Base-by-base conservation (phyloP, 495 filamentous ascomycete species). In the Neurospora pannonica region DNA sequence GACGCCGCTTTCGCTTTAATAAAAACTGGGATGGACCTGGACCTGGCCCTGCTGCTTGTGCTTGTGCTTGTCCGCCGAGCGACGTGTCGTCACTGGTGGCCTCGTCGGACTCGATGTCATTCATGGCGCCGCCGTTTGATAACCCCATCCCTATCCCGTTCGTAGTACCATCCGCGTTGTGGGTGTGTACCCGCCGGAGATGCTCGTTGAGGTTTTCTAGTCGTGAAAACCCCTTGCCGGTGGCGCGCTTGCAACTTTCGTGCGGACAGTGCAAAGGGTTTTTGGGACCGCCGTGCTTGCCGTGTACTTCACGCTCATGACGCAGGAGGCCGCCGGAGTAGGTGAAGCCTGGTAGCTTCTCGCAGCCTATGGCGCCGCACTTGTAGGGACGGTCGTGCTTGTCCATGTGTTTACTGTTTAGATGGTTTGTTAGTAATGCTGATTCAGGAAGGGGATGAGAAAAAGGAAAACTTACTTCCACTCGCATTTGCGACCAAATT, bases 301-400 rank as follows among this genome's bases (percentile, higher is more conserved):
- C 90, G 82, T 98, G 95, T 1, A 97, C 94, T 82, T 98, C 95
- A 70, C 95, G 90, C 80, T 97, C 91, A 84, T 98, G 95, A 4
- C 95, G 89, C 10, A 94, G 82, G 3, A 98, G 88, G 11, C 95
- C 95, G 28, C 95, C 95, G 0, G 91, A 93, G 81, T 97, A 98
- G 17, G 95, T 97, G 83, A 98, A 97, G 24, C 95, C 95, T 75
- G 92, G 92, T 0, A 97, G 88, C 76, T 97, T 97, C 75, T 94
- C 93, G 80, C 95, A 98, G 24, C 89, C 90, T 19, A 86, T 86
- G 36, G 92, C 89, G 34, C 82, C 82, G 81, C 95, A 98, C 74
- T 93, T 92, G 83, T 97, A 97, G 0, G 95, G 95, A 21, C 95
- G 87, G 72, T 95, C 93, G 79, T 98, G 95, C 82, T 97, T 98